Evolutionary conservation across 1,284 basidiomycete genomes (phyloP).

Genomic region (Boletus hoseneyae): DNA sequence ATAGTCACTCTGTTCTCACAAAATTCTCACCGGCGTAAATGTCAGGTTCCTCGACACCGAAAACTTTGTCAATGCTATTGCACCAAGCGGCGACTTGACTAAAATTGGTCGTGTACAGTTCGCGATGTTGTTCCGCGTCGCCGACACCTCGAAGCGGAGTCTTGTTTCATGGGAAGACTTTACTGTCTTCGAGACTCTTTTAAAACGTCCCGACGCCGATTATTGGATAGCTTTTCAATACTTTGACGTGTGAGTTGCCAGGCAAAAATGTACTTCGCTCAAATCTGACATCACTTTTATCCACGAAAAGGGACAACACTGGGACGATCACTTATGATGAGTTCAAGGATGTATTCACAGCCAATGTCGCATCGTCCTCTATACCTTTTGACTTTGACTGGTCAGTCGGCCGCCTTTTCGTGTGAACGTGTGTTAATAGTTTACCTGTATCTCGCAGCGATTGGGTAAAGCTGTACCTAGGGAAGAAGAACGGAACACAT

Average conservation of each 20-base stretch:
- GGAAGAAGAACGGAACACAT: constrained; percentile 84
- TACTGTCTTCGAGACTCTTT: constrained; percentile 85
- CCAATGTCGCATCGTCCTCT: constrained; percentile 74
- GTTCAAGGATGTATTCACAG: constrained; percentile 87
- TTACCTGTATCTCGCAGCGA: constrained; percentile 47
- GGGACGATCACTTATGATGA: constrained; percentile 90
- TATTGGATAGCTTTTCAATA: constrained; percentile 96
- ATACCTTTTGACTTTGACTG: constrained; percentile 96
- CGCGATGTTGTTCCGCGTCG: constrained; percentile 85
- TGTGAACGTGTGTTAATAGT: constrained; percentile 10
- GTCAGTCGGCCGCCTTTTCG: constrained; percentile 38
- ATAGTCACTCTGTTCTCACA: constrained; percentile 20
- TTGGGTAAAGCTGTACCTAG: constrained; percentile 93
- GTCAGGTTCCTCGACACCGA: constrained; percentile 75
- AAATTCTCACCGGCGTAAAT: constrained; percentile 4
- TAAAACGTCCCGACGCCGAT: constrained; percentile 90
- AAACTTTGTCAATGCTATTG: constrained; percentile 91
- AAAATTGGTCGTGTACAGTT: constrained; percentile 87
- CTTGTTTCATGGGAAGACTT: constrained; percentile 93
- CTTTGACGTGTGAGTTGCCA: constrained; percentile 80
- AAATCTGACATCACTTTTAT: constrained; percentile 8
- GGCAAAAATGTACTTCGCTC: not conserved
- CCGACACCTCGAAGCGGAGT: constrained; percentile 75
- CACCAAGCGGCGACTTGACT: constrained; percentile 76
- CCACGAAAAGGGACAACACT: constrained; percentile 66